Evolutionary conservation across 768 basidiomycete species (phyloP).

Genomic region (Leucocoprinus leucothites): DNA sequence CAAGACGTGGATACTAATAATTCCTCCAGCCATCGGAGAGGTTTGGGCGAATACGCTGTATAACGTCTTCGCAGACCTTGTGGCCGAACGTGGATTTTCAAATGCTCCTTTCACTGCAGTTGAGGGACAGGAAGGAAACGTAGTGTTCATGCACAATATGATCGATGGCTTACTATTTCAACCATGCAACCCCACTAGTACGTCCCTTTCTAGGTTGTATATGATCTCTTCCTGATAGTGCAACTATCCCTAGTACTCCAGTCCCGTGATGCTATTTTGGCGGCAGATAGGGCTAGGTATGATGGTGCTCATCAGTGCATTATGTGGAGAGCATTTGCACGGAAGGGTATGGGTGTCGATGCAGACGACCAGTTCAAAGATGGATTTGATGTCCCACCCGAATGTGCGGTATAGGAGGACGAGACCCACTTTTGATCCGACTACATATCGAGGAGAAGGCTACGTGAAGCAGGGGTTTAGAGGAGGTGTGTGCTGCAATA

Average conservation of each 20-base stretch:
- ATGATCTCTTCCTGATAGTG: background rate
- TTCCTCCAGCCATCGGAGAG: slow-evolving; percentile 47
- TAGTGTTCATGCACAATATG: slow-evolving; percentile 49
- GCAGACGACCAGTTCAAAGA: slow-evolving; percentile 23
- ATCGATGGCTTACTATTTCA: slow-evolving; percentile 48
- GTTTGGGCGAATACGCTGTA: slow-evolving; percentile 49
- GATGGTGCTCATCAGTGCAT: slow-evolving; percentile 7
- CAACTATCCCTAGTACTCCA: background rate
- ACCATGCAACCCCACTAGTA: slow-evolving; percentile 49
- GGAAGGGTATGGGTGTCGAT: slow-evolving; percentile 41
- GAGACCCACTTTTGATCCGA: no score
- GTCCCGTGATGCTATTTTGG: slow-evolving; percentile 9
- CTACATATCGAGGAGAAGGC: no score
- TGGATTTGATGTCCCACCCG: slow-evolving; percentile 23
- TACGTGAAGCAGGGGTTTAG: no score
- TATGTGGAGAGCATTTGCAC: slow-evolving; percentile 42
- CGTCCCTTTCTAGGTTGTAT: slow-evolving; percentile 14
- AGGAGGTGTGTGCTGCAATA: no score
- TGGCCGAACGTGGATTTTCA: slow-evolving; percentile 33
- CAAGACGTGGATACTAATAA: background rate
- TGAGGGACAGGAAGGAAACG: slow-evolving; percentile 40
- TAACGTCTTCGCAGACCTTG: slow-evolving; percentile 40
- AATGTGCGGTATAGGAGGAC: slow-evolving; percentile 15
- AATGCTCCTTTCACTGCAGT: slow-evolving; percentile 37
- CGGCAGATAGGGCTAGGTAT: background rate